These are phyloP conservation scores for Sclerotinia nivalis DNA, from an alignment of 2,329 filamentous ascomycete genomes.

Conservation along the genomic window DNA sequence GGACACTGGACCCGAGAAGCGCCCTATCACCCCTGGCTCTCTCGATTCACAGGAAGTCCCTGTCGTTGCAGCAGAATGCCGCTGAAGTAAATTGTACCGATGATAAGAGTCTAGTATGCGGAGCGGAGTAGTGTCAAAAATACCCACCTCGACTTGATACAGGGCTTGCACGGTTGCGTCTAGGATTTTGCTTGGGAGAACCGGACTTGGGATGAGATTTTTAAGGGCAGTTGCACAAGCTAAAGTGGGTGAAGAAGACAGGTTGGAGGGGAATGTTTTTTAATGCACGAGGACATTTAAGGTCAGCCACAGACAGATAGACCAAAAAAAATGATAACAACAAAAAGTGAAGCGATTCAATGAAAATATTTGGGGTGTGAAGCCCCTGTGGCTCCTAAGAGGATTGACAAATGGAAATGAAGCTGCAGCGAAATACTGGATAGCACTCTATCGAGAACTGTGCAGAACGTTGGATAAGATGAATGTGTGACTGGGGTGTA, in stretches of 20 bases:
- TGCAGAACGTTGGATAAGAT: conserved; percentile 39
- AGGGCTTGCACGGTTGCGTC: conserved; percentile 32
- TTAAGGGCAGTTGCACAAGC: conserved; percentile 22
- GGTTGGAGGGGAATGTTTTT: conserved; percentile 23
- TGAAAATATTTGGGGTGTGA: conserved; percentile 31
- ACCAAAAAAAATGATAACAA: conserved; percentile 30
- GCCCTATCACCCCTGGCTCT: conserved; percentile 33
- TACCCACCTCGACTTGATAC: conserved; percentile 28
- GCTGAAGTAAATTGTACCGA: conserved; percentile 35
- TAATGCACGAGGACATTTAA: conserved; percentile 28
- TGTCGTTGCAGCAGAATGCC: conserved; percentile 32
- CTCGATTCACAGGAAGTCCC: conserved; percentile 32
- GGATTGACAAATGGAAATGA: conserved; percentile 38
- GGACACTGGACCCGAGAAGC: conserved; percentile 37
- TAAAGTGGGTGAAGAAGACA: conserved; percentile 25
- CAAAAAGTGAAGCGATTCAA: conserved; percentile 34
- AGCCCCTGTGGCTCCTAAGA: conserved; percentile 29
- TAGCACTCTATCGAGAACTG: conserved; percentile 36
- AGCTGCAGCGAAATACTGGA: conserved; percentile 33
- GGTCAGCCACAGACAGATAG: conserved; percentile 31
- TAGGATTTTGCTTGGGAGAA: conserved; percentile 26
- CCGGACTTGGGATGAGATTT: conserved; percentile 26
- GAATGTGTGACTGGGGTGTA: conserved; percentile 37
- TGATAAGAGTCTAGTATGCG: conserved; percentile 29
- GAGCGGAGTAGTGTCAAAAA: conserved; percentile 31